phyloP scores from a whole-genome alignment of 176 grass and related monocot genomes.

The Zoysia japonica region DNA sequence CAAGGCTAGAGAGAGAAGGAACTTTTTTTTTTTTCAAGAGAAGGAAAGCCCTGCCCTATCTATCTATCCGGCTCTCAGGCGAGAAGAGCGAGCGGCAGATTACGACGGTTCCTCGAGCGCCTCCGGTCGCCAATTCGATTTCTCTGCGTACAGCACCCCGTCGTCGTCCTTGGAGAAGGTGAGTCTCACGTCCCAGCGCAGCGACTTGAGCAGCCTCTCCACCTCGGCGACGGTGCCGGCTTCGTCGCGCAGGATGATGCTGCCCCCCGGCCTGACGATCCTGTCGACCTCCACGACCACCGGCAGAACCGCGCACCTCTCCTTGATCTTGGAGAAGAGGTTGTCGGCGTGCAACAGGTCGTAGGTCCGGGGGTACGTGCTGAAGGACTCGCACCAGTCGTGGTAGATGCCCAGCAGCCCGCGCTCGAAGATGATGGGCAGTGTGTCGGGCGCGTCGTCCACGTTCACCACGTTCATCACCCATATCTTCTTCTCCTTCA shows the following conservation, averaged over 20 bases:
- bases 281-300: constrained; percentile 84
- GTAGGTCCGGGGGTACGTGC: constrained; percentile 92
- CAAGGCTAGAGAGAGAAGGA: too few species aligned
- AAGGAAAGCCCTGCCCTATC: background rate
- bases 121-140: constrained; percentile 82
- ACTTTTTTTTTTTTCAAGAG: too few species aligned
- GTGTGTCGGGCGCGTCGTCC: constrained; percentile 78
- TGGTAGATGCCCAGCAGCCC: constrained; percentile 96
- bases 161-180: constrained; percentile 75
- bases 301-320: constrained; percentile 73
- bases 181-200: constrained; percentile 76
- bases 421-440: constrained; percentile 91
- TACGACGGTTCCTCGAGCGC: constrained; percentile 38
- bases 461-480: constrained; percentile 95
- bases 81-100: background rate
- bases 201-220: constrained; percentile 71
- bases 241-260: constrained; percentile 77
- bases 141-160: constrained; percentile 70
- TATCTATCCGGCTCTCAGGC: constrained; percentile 17
- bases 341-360: constrained; percentile 90
- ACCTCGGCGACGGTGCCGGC: constrained; percentile 54
- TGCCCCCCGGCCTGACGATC: constrained; percentile 78
- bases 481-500: constrained; percentile 77
- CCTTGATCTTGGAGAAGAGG: constrained; percentile 84
- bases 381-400: constrained; percentile 99